A percentile compares a stretch with the other conserved stretches of the same genome.
Evolutionary conservation across 169 alveolate species (phyloP).

Genomic region (Cardiosporidium cionae): DNA sequence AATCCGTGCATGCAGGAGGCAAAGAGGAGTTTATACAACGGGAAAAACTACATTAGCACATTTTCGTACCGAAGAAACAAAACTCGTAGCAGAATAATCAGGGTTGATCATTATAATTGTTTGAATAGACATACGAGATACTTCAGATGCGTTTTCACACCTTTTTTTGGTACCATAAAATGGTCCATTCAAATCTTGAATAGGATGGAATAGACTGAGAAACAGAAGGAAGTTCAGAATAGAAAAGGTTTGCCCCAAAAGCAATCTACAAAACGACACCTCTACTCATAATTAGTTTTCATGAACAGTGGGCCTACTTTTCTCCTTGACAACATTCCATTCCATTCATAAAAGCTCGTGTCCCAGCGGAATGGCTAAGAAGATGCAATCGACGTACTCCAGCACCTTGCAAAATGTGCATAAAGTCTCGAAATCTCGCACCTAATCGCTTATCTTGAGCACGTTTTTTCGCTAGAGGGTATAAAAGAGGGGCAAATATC

Average conservation of each 20-base stretch:
- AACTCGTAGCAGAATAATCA: conserved; percentile 31
- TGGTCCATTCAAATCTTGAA: too few species aligned
- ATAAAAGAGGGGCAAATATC: conserved; percentile 49
- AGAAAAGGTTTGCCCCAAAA: too few species aligned
- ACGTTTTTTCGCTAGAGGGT: conserved; percentile 45
- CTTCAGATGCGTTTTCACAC: conserved; percentile 3
- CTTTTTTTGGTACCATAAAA: conserved; percentile 26
- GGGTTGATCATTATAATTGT: conserved; percentile 39
- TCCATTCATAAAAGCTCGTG: conserved; percentile 60
- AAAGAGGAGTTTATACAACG: too few species aligned
- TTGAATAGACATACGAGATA: not conserved
- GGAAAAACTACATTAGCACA: too few species aligned
- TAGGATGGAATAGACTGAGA: too few species aligned
- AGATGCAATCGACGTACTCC: conserved; percentile 54
- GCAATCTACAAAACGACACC: too few species aligned
- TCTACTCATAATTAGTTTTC: too few species aligned
- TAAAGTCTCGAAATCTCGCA: conserved; percentile 43
- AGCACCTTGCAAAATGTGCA: conserved; percentile 34
- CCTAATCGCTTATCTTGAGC: conserved; percentile 43
- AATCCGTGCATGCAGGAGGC: too few species aligned
- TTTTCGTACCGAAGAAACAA: too few species aligned
- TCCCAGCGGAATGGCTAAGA: conserved; percentile 63
- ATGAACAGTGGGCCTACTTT: conserved; percentile 11
- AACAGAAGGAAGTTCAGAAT: too few species aligned
- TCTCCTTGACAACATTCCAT: conserved; percentile 33